phyloP scores from a whole-genome alignment of 176 grass and related monocot genomes.

The Bothriochloa decipiens region DNA sequence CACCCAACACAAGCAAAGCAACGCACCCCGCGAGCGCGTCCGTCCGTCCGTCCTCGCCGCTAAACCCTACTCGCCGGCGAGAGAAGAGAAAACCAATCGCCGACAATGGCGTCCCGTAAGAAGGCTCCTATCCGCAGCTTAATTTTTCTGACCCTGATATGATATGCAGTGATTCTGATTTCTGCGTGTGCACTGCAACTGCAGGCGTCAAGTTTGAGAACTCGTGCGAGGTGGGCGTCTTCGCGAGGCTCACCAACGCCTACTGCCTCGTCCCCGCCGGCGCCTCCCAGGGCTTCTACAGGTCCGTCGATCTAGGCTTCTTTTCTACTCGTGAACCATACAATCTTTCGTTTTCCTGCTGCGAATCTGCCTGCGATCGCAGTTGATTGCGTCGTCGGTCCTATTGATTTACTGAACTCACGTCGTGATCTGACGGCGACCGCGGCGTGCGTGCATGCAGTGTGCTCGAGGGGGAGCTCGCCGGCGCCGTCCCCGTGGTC shows the following conservation, averaged over 20 bases:
- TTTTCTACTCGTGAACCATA: too few species aligned
- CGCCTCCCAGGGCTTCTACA: constrained; percentile 67
- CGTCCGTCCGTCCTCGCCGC: not conserved
- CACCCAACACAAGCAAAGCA: too few species aligned
- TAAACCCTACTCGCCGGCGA: constrained; percentile 23
- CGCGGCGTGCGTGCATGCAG: constrained; percentile 41
- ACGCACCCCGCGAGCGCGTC: too few species aligned
- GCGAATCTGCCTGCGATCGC: too few species aligned
- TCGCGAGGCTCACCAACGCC: constrained; percentile 88
- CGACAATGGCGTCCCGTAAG: constrained; percentile 50
- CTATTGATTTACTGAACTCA: not conserved
- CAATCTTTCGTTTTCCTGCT: too few species aligned
- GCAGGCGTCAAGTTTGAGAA: constrained; percentile 81
- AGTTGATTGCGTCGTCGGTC: too few species aligned
- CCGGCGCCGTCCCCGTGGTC: constrained; percentile 67
- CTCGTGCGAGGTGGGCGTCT: constrained; percentile 85
- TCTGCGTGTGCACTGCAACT: not conserved
- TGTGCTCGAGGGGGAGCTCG: constrained; percentile 71
- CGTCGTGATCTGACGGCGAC: too few species aligned
- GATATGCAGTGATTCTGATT: not conserved
- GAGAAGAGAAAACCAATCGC: not conserved
- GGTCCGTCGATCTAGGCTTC: too few species aligned
- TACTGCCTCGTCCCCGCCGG: constrained; percentile 75
- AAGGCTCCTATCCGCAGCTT: not conserved
- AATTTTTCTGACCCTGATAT: not conserved